phyloP scores from a whole-genome alignment of 192 early-diverging fungal genomes.

The Dissophora ornata region DNA sequence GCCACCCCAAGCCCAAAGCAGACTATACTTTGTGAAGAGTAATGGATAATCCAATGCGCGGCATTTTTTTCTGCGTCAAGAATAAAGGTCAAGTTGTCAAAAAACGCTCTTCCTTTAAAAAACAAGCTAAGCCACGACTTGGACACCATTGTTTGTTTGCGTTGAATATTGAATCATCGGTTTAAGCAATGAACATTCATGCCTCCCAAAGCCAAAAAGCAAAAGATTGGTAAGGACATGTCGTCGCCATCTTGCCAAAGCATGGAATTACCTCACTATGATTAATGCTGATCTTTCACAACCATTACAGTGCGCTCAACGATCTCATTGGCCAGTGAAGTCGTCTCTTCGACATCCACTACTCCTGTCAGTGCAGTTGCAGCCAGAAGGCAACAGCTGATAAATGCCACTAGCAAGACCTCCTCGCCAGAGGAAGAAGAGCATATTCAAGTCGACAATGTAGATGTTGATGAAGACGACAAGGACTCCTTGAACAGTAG shows the following conservation, averaged over 20 bases:
- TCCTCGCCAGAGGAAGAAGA: constrained; percentile 23
- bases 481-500: constrained; percentile 28
- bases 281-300: background rate
- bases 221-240: constrained; percentile 32
- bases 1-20: no score
- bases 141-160: no score
- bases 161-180: no score
- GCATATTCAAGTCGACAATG: constrained; percentile 22
- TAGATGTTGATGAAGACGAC: constrained; percentile 30
- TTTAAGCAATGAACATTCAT: constrained; percentile 3
- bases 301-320: background rate
- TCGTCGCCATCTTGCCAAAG: no score
- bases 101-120: no score
- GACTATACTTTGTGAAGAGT: no score
- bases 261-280: no score
- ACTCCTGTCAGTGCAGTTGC: constrained; percentile 44
- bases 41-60: no score
- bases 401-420: background rate
- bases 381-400: constrained; percentile 23
- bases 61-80: no score
- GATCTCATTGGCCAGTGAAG: background rate
- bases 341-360: background rate
- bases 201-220: constrained; percentile 46
- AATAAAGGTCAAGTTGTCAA: no score
- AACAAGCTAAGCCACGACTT: no score